phyloP scores from a whole-genome alignment of 140 eudicot species.

The Stevia rebaudiana region DNA sequence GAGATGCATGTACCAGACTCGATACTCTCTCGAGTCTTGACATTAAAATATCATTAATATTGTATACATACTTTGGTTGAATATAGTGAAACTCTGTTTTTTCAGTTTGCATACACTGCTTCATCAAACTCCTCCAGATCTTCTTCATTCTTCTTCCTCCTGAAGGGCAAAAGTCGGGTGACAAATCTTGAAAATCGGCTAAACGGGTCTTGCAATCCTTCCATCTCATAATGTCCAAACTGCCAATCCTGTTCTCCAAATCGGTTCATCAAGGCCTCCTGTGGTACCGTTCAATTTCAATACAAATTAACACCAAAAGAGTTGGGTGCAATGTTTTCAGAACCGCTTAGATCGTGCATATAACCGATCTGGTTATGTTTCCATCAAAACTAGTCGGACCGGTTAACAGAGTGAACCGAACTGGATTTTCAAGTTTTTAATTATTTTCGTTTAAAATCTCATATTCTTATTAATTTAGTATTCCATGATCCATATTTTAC shows the following conservation, averaged over 20 bases:
- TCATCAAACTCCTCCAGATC: slow-evolving; percentile 37
- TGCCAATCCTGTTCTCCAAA: slow-evolving; percentile 73
- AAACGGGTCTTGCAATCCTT: slow-evolving; percentile 83
- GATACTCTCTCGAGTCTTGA: too few species aligned
- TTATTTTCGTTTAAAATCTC: too few species aligned
- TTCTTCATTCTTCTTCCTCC: slow-evolving; percentile 37
- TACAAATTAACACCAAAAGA: neutral
- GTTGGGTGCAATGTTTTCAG: neutral
- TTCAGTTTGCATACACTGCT: slow-evolving; percentile 23
- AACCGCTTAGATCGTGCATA: too few species aligned
- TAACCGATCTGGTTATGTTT: too few species aligned
- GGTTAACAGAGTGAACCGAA: too few species aligned
- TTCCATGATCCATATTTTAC: too few species aligned
- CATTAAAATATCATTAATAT: neutral
- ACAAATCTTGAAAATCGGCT: slow-evolving; percentile 60
- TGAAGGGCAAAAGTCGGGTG: slow-evolving; percentile 37
- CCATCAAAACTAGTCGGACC: too few species aligned
- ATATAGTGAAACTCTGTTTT: neutral
- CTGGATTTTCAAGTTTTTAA: too few species aligned
- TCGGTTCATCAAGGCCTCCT: slow-evolving; percentile 95
- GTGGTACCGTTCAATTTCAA: neutral
- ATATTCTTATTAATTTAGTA: too few species aligned
- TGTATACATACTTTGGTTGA: neutral
- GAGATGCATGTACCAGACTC: too few species aligned
- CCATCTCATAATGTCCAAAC: slow-evolving; percentile 95